Base-by-base conservation (phyloP, 2,329 filamentous ascomycete genomes). In the Diplodia intermedia region DNA sequence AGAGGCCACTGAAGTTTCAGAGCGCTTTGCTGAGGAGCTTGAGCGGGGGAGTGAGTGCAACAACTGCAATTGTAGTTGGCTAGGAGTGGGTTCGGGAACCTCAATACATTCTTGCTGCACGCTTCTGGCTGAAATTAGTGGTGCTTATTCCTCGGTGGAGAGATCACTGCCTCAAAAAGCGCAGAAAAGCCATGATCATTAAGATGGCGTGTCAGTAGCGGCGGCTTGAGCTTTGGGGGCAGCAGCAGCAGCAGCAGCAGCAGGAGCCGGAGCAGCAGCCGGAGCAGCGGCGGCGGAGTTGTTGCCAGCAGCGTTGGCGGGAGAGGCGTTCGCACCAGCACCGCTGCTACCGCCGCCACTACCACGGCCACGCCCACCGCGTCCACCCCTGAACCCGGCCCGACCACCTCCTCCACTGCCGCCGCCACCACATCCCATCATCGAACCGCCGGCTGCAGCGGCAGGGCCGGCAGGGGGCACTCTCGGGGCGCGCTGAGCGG, bases 311-410 rank as follows among this genome's bases (percentile, higher is more conserved):
- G 67, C 61, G 20, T 69, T 20, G 62, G 70, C 66, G 0, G 70
- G 31, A 65, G 20, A n/a, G 7, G 33, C 47, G 26, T 53, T 54
- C 11, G 62, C 36, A 6, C 53, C 20, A 20, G 31, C 9, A 18
- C 38, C 70, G 38, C 60, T 65, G 65, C 49, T 43, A 12, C 56
- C 55, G 36, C 77, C 75, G 36, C 77, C 75, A 50, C 76, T 73
- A 14, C 73, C 75, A 36, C 77, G 74, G 61, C 76, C 76, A 31
- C 78, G 74, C 61, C 77, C 77, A 47, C 78, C 72, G 18, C 72
- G 70, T 36, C 77, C 72, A 14, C 70, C 72, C 47, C 69, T 60
- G 54, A 78, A 78, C 8, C 75, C 73, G 29, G 77, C 76, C 60
- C 76, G 73, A 40, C 74, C 74, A 23, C 40, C 54, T 7, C 65